These are phyloP conservation scores for Ustilago shanxiensis DNA, from an alignment of 1,284 basidiomycete species.

Conservation along the genomic window DNA sequence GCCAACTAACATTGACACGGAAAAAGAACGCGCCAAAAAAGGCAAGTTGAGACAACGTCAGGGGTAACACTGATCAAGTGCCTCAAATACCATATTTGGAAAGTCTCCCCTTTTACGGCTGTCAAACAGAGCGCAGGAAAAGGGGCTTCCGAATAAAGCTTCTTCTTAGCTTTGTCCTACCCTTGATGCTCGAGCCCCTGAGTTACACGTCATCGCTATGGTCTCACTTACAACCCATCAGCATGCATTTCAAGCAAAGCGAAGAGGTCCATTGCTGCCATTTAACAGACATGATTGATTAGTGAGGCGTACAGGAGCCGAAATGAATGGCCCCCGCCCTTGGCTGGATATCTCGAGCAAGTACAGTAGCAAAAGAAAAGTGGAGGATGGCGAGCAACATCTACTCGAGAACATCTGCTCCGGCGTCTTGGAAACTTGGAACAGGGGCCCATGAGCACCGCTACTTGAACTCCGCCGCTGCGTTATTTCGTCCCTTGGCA, in stretches of 20 bases:
- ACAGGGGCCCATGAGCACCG: not conserved
- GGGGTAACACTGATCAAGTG: not conserved
- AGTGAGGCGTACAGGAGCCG: not conserved
- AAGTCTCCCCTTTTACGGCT: not conserved
- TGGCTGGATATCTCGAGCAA: not conserved
- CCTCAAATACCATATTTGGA: not conserved
- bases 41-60: not conserved
- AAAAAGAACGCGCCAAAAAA: not conserved
- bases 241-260: not conserved
- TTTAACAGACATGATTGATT: not conserved
- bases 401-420: constrained; percentile 1
- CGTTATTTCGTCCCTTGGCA: constrained; percentile 5
- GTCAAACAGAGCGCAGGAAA: constrained; percentile 6
- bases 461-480: constrained; percentile 9
- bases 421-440: not conserved
- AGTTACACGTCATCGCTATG: not conserved
- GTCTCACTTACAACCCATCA: not conserved
- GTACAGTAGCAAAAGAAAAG: not conserved
- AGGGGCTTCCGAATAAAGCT: not conserved
- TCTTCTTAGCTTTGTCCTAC: not conserved
- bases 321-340: not conserved
- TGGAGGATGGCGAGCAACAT: constrained; percentile 11
- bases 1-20: not conserved
- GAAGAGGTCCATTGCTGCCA: not conserved
- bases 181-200: constrained; percentile 1